phyloP scores from a whole-genome alignment of 768 basidiomycete genomes.

The Russula sp. region DNA sequence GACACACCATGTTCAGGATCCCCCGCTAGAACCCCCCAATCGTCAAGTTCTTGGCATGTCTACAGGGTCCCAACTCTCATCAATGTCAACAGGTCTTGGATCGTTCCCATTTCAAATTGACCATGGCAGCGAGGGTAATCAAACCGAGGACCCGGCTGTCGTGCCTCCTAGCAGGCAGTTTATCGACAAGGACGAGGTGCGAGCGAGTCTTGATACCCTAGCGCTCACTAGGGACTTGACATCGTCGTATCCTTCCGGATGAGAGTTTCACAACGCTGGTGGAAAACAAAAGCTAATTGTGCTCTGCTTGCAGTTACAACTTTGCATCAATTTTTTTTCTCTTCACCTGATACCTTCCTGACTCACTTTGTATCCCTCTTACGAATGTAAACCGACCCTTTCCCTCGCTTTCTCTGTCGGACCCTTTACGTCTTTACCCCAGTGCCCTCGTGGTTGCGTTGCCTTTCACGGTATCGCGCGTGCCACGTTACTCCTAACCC shows the following conservation, averaged over 20 bases:
- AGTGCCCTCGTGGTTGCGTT: background rate
- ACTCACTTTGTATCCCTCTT: constrained; percentile 14
- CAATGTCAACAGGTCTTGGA: constrained; percentile 74
- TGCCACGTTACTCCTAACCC: background rate
- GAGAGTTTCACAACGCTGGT: constrained; percentile 21
- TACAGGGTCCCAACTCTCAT: constrained; percentile 71
- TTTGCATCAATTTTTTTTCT: background rate
- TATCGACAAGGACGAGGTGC: constrained; percentile 45
- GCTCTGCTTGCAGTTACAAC: background rate
- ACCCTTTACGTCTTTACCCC: background rate
- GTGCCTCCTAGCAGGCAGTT: background rate
- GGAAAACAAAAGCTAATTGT: constrained; percentile 10
- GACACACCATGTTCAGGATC: constrained; percentile 22
- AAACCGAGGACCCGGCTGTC: constrained; percentile 5
- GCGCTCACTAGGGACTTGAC: constrained; percentile 79
- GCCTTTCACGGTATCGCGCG: background rate
- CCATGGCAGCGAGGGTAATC: constrained; percentile 42
- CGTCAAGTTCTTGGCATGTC: constrained; percentile 68
- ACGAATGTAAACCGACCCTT: constrained; percentile 16
- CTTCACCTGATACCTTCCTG: background rate
- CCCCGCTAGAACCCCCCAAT: constrained; percentile 46
- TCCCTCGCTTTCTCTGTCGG: background rate
- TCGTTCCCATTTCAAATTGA: constrained; percentile 89
- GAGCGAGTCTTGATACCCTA: constrained; percentile 82
- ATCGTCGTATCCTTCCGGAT: constrained; percentile 79